Base-by-base conservation (phyloP, 768 basidiomycete species). In the Pleurotus pulmonarius region DNA sequence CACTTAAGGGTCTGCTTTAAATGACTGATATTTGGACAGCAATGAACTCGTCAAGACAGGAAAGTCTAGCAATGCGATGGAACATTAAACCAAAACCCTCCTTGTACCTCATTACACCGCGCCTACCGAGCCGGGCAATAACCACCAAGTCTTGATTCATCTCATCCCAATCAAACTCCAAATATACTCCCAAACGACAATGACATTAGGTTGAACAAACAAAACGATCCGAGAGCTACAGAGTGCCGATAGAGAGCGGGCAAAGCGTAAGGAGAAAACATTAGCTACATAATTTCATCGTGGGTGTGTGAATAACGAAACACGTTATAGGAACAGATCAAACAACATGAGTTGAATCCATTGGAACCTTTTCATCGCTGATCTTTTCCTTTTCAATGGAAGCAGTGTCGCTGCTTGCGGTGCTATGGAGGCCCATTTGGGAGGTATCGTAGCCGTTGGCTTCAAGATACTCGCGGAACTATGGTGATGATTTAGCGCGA, bases 391-490 rank as follows among this genome's bases (percentile, higher is more conserved):
- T 39, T 7, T 34, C 34, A 11, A 53, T 20, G 18, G 51, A 53
- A 13, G n/a, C 51, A n/a, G 39, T 41, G 12, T 53, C 51, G 51
- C 51, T 53, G 51, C 59, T 34, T 7, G 16, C 12, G 1, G 38
- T 53, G 39, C 39, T 41, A 6, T 41, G n/a, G 22, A 83, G 69
- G 55, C 91, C 92, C 88, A 93, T 88, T 47, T 72, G 73, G 6
- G 81, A 76, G 34, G 85, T 87, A 67, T 95, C 92, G 64, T 84
- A 95, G 7, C 92, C 92, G 64, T 93, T 69, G 7, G 72, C 79
- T 64, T 85, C 85, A 55, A 97, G 79, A 67, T 95, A 95, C 61
- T 79, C 79, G 55, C 90, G 89, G 84, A 95, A 95, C 81, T 87
- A 41, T n/a, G 29, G 8, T 8, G 29, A 34, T 3, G 3, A 34